Evolutionary conservation across 805 yeast species (phyloP).

Genomic region (Isabelozyma rhagii): DNA sequence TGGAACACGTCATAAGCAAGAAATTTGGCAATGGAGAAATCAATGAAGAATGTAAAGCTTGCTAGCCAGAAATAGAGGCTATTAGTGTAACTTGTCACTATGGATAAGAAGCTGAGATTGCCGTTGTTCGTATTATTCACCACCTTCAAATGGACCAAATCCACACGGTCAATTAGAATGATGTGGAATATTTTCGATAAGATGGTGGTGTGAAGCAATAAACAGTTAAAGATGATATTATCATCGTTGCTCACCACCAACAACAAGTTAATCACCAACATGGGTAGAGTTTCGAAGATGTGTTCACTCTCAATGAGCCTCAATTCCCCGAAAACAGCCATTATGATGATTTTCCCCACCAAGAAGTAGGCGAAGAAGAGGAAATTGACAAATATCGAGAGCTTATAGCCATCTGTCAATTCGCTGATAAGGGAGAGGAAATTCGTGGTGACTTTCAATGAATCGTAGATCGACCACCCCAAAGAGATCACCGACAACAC

Average conservation of each 20-base stretch:
- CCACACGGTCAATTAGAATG: conserved; percentile 57
- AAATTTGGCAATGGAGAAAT: conserved; percentile 49
- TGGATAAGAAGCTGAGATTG: conserved; percentile 8
- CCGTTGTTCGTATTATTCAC: conserved; percentile 19
- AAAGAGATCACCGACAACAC: conserved; percentile 15
- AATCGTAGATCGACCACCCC: conserved; percentile 18
- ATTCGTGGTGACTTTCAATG: conserved; percentile 17
- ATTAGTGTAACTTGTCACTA: conserved; percentile 30
- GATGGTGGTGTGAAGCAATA: conserved; percentile 26
- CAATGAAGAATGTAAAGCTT: conserved; percentile 43
- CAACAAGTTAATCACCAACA: conserved; percentile 47
- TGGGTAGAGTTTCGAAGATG: conserved; percentile 33
- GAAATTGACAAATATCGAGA: conserved; percentile 25
- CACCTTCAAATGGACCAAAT: conserved; percentile 28
- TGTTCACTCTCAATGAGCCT: conserved; percentile 76
- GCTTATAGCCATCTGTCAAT: conserved; percentile 27
- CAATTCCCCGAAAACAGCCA: conserved; percentile 67
- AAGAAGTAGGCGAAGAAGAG: conserved; percentile 17
- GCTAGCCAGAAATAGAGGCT: conserved; percentile 46
- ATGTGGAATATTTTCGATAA: conserved; percentile 70
- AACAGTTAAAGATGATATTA: conserved; percentile 51
- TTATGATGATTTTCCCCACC: conserved; percentile 43
- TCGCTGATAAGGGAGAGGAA: conserved; percentile 21
- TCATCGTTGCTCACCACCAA: conserved; percentile 63
- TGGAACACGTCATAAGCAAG: conserved; percentile 57